Evolutionary conservation across 2,329 filamentous ascomycete genomes (phyloP), one percentile per base, ranked within the genome.

Genomic region (Metarhizium humberi): DNA sequence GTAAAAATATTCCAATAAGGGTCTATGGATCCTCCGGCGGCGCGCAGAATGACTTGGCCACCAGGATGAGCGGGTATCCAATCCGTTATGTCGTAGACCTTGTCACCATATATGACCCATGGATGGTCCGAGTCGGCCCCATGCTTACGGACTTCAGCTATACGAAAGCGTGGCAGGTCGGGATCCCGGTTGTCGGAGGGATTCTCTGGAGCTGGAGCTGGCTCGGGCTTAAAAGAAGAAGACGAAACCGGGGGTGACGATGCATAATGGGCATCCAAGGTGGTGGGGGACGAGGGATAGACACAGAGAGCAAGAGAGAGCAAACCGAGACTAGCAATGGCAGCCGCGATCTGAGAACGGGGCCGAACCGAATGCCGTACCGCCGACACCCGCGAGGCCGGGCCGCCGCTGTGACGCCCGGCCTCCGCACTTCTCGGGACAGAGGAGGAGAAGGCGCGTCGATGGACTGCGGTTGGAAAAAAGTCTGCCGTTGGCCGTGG

Each of bases 1-100:
- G 78, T 75, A 64, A 88, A 88, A 53, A 88, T 85, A 57, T 86
- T 74, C 85, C 85, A 88, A 68, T 86, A 87, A 0, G 80, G 78
- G 52, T 88, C 84, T 51, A 88, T 79, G 54, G 78, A 79, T 42
- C 80, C 78, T 3, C 85, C 85, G 1, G 82, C 83, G 1, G 85
- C 85, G 34, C 80, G 77, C 8, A 87, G 72, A 56, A 88, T 88
- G 14, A 88, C 82, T 53, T 86, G 80, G 46, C 85, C 85, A 3
- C 85, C 85, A 0, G 85, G 85, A 63, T 88, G 85, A 1, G 77
- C 81, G 1, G 75, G 71, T 25, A 87, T 71, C 82, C 84, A 88
- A 52, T 86, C 81, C 1, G 84, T 87, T 53, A 88, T 87, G 62
- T 88, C 80, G 73, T 87, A 88, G 20, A 88, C 83, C 55, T 81